phyloP scores from a whole-genome alignment of 208 protist genomes.

The Plasmodiophora brassicae region DNA sequence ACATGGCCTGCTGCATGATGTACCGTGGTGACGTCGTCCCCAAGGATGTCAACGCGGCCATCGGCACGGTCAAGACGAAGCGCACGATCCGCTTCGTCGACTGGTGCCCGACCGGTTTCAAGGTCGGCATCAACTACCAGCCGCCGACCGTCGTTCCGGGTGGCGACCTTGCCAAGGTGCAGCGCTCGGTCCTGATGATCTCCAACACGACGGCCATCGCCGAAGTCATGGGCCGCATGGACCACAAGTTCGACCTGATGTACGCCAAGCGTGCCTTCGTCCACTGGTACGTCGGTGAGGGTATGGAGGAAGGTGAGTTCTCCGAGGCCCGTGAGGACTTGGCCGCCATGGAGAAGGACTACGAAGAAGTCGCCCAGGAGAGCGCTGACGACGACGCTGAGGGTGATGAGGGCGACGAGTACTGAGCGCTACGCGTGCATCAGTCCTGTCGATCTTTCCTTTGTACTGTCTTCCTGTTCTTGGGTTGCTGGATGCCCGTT shows the following conservation, averaged over 20 bases:
- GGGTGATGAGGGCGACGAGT: slow-evolving; percentile 56
- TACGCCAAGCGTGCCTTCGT: slow-evolving; percentile 72
- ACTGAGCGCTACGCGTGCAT: no score
- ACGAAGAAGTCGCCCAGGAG: slow-evolving; percentile 65
- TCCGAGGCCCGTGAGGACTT: slow-evolving; percentile 68
- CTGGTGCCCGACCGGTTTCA: slow-evolving; percentile 93
- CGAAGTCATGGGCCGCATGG: slow-evolving; percentile 64
- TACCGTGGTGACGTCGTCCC: slow-evolving; percentile 94
- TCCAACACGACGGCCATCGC: slow-evolving; percentile 68
- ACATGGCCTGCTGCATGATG: slow-evolving; percentile 93
- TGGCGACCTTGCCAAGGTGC: slow-evolving; percentile 65
- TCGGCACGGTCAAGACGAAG: slow-evolving; percentile 87
- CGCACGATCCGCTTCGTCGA: slow-evolving; percentile 90
- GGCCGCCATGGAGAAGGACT: slow-evolving; percentile 66
- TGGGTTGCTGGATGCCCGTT: no score
- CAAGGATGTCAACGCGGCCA: slow-evolving; percentile 88
- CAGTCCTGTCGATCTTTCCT: no score
- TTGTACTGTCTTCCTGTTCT: no score
- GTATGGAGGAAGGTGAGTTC: slow-evolving; percentile 73
- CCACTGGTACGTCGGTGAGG: slow-evolving; percentile 71
- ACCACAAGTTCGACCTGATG: slow-evolving; percentile 71
- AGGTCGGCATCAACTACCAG: slow-evolving; percentile 69
- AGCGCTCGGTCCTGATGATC: slow-evolving; percentile 60
- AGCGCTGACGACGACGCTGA: slow-evolving; percentile 53
- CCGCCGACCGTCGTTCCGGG: slow-evolving; percentile 63